phyloP scores from a whole-genome alignment of 2,329 filamentous ascomycete species.

The Epichloe scottii region DNA sequence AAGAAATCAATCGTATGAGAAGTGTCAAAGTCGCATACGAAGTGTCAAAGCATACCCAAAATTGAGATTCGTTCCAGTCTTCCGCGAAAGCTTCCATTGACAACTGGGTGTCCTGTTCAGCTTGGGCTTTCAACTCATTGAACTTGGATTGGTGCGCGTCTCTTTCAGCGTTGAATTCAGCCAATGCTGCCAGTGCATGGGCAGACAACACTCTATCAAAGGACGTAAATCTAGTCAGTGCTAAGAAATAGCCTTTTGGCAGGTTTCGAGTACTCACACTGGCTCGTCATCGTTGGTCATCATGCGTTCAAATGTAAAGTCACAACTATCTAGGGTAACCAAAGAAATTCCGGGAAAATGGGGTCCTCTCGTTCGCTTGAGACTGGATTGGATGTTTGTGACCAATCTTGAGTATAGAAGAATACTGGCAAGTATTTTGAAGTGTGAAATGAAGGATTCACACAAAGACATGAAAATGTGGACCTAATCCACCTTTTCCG shows the following conservation, averaged over 20 bases:
- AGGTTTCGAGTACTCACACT: conserved; percentile 25
- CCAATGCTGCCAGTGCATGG: conserved; percentile 53
- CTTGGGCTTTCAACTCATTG: conserved; percentile 49
- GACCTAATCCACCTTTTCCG: background rate
- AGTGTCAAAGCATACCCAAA: conserved; percentile 51
- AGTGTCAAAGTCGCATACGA: no score
- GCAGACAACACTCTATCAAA: conserved; percentile 42
- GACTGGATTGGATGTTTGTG: no score
- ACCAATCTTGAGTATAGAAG: no score
- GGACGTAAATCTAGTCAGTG: conserved; percentile 5
- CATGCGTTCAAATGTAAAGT: conserved; percentile 7
- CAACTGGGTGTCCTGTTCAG: conserved; percentile 38
- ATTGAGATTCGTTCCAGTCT: conserved; percentile 76
- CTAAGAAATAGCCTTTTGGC: background rate
- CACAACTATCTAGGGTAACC: background rate
- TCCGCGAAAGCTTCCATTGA: conserved; percentile 63
- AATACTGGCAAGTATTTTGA: no score
- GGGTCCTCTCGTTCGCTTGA: no score
- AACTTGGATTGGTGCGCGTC: conserved; percentile 55
- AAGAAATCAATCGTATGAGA: no score
- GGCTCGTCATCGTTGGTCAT: conserved; percentile 33
- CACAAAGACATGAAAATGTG: background rate
- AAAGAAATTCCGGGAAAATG: background rate
- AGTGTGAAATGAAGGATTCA: no score
- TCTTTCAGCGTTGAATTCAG: conserved; percentile 62